phyloP scores from a whole-genome alignment of 2,329 filamentous ascomycete genomes.

The Exserohilum turcica region DNA sequence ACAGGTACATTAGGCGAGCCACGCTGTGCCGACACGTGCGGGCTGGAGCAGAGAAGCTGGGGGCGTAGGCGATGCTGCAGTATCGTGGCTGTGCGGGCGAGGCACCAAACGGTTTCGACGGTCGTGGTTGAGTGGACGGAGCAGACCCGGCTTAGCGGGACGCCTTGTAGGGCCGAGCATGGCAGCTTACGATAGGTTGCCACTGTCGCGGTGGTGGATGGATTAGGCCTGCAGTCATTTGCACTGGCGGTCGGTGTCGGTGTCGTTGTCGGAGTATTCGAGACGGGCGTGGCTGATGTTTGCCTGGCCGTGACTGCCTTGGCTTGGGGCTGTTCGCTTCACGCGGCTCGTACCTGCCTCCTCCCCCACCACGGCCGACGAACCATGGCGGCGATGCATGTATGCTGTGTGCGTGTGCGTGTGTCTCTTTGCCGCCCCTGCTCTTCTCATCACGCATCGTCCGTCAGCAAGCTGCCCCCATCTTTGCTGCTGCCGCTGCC shows the following conservation, averaged over 20 bases:
- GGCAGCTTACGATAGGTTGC: slow-evolving; percentile 14
- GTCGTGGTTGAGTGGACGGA: slow-evolving; percentile 2
- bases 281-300: not conserved
- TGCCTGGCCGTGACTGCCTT: slow-evolving; percentile 7
- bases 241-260: slow-evolving; percentile 1
- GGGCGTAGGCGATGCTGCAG: slow-evolving; percentile 5
- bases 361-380: too few relatives aligned
- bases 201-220: slow-evolving; percentile 11
- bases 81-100: slow-evolving; percentile 12
- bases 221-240: slow-evolving; percentile 6
- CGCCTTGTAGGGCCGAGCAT: slow-evolving; percentile 13
- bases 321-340: slow-evolving; percentile 4
- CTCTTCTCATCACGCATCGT: not conserved
- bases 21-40: slow-evolving; percentile 5
- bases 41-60: slow-evolving; percentile 5
- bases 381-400: not conserved
- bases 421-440: not conserved
- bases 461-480: not conserved
- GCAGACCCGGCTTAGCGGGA: slow-evolving; percentile 2
- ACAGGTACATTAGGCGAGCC: slow-evolving; percentile 15
- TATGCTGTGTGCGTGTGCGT: too few relatives aligned
- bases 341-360: slow-evolving; percentile 7
- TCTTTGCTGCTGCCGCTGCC: not conserved
- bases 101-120: not conserved
- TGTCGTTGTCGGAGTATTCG: slow-evolving; percentile 1